A percentile compares a stretch with the other conserved stretches of the same genome.
Conservation (phyloP, 306 rosid species). For the Ceratonia siliqua region DNA sequence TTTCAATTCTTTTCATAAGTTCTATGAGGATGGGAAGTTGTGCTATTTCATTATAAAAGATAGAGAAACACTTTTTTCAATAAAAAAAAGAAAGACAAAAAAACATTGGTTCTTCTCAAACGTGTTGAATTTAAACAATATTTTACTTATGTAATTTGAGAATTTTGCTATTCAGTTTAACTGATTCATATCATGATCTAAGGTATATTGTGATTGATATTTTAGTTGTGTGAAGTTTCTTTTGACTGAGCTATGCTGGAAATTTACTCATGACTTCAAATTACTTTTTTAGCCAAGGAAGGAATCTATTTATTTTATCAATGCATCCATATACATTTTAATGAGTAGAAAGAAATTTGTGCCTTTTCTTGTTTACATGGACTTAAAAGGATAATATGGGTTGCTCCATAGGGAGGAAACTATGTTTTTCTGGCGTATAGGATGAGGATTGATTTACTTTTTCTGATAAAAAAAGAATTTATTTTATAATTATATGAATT, state of each 20-base stretch:
- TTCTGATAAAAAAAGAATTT: constrained; percentile 3
- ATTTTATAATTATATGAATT: not conserved
- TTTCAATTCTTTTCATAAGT: constrained; percentile 5
- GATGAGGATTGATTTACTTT: not conserved
- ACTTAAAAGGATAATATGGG: constrained; percentile 16
- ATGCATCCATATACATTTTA: constrained; percentile 20
- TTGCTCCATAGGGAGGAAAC: constrained; percentile 2
- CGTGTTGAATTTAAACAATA: constrained; percentile 17
- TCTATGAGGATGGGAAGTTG: constrained; percentile 13
- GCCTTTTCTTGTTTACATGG: constrained; percentile 7
- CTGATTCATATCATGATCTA: not conserved
- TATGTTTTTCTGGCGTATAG: not conserved
- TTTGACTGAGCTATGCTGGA: constrained; percentile 1
- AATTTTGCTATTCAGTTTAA: constrained; percentile 28
- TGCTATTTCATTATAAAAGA: constrained; percentile 11
- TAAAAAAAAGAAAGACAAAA: not conserved
- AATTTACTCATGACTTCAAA: too few relatives aligned
- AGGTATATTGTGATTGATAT: constrained; percentile 3
- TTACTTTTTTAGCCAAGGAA: too few relatives aligned
- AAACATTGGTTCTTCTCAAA: constrained; percentile 3
- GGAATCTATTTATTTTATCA: constrained; percentile 2
- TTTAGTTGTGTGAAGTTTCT: not conserved
- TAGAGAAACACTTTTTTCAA: too few relatives aligned
- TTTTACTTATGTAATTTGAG: not conserved
- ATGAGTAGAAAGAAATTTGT: constrained; percentile 14